These are phyloP conservation scores for Pseudonitzschia multistriata DNA, from an alignment of 108 stramenopile species.

Conservation along the genomic window DNA sequence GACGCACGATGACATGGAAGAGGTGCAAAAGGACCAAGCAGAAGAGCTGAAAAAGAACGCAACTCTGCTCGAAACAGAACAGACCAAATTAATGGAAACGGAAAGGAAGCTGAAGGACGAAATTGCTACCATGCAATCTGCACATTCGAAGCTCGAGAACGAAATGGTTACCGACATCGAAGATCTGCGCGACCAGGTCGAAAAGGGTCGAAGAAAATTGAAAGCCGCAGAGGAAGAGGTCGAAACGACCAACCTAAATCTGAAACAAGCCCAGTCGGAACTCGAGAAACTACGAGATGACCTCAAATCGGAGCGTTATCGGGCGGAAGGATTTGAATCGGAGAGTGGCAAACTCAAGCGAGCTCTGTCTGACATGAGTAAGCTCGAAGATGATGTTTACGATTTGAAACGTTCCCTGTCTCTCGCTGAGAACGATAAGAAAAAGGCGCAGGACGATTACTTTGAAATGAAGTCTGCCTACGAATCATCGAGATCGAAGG, in stretches of 20 bases:
- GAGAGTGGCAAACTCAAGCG: conserved; percentile 22
- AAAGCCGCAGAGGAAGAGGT: conserved; percentile 10
- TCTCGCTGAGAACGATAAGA: conserved; percentile 16
- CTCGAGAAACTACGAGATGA: conserved; percentile 16
- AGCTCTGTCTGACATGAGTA: conserved; percentile 4
- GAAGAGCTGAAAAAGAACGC: conserved; percentile 18
- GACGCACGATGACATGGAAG: neutral
- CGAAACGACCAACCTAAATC: conserved; percentile 11
- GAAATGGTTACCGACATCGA: conserved; percentile 8
- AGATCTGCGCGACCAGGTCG: conserved; percentile 16
- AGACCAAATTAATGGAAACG: conserved; percentile 3
- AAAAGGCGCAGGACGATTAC: conserved; percentile 6
- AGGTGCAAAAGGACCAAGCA: conserved; percentile 11
- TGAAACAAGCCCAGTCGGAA: conserved; percentile 15
- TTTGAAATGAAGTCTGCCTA: neutral
- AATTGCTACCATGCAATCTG: conserved; percentile 22
- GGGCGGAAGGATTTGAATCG: conserved; percentile 30
- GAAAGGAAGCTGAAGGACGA: conserved; percentile 31
- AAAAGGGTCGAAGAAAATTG: conserved; percentile 13
- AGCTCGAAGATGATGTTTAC: conserved; percentile 13
- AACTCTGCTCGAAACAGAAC: conserved; percentile 23
- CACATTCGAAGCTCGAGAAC: conserved; percentile 18
- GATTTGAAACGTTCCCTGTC: conserved; percentile 18
- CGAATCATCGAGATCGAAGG: conserved; percentile 19
- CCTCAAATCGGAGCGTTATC: conserved; percentile 22